Evolutionary conservation across 257 asterid species (phyloP).

Genomic region (Fraxinus anomala): DNA sequence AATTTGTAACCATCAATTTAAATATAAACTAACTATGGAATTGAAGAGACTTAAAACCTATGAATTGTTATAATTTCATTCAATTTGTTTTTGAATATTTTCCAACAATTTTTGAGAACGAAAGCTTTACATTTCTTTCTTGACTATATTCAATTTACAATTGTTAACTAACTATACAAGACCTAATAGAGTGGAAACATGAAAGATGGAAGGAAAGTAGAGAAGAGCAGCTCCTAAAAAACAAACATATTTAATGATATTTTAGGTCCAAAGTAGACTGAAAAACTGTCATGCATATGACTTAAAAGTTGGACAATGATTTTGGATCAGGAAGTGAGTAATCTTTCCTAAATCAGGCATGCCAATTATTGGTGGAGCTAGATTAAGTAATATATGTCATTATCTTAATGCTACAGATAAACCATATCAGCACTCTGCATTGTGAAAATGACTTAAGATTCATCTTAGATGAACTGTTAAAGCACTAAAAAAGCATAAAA

Average conservation of each 20-base stretch:
- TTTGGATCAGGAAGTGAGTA: constrained; percentile 1
- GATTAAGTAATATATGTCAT: neutral
- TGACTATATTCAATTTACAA: neutral
- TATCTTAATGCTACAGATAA: neutral
- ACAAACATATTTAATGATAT: neutral
- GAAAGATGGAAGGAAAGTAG: neutral
- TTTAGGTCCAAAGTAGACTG: neutral
- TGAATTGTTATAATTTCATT: too few relatives aligned
- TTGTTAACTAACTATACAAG: neutral
- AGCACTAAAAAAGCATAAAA: neutral
- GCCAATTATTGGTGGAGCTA: neutral
- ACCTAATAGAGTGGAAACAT: neutral
- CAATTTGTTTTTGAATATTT: too few relatives aligned
- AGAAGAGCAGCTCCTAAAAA: neutral
- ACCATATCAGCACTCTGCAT: neutral
- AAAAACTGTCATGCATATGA: constrained; percentile 6
- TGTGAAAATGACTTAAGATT: neutral
- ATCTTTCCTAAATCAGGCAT: neutral
- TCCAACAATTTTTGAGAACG: too few relatives aligned
- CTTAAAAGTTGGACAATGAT: neutral
- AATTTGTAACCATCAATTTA: too few relatives aligned
- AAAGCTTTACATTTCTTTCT: neutral
- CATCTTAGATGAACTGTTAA: neutral
- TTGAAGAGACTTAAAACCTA: too few relatives aligned
- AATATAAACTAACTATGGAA: too few relatives aligned